Evolutionary conservation across 352 stramenopile species (phyloP), one percentile per base, ranked within the genome.

Genomic region (Phytophthora citricola): DNA sequence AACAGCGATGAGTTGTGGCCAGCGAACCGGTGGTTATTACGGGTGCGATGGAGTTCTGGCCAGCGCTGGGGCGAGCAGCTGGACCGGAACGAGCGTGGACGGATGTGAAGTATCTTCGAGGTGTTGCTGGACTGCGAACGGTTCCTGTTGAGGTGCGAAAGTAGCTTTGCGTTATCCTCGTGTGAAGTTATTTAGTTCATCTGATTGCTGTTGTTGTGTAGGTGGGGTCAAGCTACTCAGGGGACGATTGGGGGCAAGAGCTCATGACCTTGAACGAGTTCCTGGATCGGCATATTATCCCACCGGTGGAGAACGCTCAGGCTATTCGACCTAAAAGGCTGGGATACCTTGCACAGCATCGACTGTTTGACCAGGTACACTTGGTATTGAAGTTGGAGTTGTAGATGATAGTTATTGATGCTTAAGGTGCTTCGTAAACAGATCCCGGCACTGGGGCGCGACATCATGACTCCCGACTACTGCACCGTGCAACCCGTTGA

Each of bases 401-500:
- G 29, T 50, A 17, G 15, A 38, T 15, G 49, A 63, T 60, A 43
- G 38, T 53, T 2, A 52, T 50, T 66, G 31, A 76, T 43, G 41
- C 24, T 6, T 51, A 36, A 36, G 8, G 10, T 29, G 49, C 36
- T 44, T 43, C 40, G 26, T 63, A 44, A 56, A 57, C 60, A 95
- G 89, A 97, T 97, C 32, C 85, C 88, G 66, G 66, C 68, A 5
- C 76, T 97, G 5, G 76, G 76, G 5, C 71, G 70, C 20, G 91
- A 97, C 51, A 94, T 97, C 58, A 73, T 91, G 46, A 94, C 77
- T 0, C 91, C 91, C 0, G 91, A 97, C 80, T 97, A 97, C 62
- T 97, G 91, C 70, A 81, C 73, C 1, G 44, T 96, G n/a, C 69
- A 81, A 31, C 76, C 84, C 38, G 64, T 81, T 36, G 71, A 81